Evolutionary conservation across 1,139 yeast genomes (phyloP).

Genomic region (Pneumocystis jirovecii): DNA sequence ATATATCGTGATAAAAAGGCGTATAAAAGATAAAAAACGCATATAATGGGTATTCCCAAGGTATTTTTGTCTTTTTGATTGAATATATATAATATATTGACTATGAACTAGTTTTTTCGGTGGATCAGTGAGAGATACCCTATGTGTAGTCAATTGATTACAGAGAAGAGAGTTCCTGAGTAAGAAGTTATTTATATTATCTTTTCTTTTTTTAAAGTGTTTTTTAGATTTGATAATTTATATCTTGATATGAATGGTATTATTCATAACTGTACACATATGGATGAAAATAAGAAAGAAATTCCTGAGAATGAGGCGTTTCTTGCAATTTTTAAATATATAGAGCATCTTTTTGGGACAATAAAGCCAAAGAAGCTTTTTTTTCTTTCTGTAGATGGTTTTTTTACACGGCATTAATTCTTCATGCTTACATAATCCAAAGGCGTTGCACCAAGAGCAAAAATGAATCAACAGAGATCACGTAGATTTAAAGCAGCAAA

Average conservation of each 20-base stretch:
- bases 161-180: slow-evolving; percentile 76
- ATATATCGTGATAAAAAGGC: neutral
- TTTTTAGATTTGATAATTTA: slow-evolving; percentile 56
- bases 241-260: slow-evolving; percentile 97
- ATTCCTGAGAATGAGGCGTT: slow-evolving; percentile 85
- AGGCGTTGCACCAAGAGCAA: slow-evolving; percentile 88
- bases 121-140: slow-evolving; percentile 99
- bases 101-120: slow-evolving; percentile 52
- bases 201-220: neutral
- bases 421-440: neutral
- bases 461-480: slow-evolving; percentile 95
- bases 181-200: slow-evolving; percentile 15
- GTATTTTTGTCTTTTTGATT: neutral
- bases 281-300: slow-evolving; percentile 34
- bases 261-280: slow-evolving; percentile 81
- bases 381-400: slow-evolving; percentile 95
- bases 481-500: slow-evolving; percentile 91
- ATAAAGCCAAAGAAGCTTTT: slow-evolving; percentile 77
- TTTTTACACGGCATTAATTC: too few relatives aligned
- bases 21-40: neutral
- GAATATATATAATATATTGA: slow-evolving; percentile 6
- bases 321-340: slow-evolving; percentile 82
- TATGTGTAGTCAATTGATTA: slow-evolving; percentile 72
- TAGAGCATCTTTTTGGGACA: slow-evolving; percentile 79
- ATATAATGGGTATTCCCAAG: neutral